Conservation (phyloP, 140 eudicot genomes). For the Eryngium alpinum region DNA sequence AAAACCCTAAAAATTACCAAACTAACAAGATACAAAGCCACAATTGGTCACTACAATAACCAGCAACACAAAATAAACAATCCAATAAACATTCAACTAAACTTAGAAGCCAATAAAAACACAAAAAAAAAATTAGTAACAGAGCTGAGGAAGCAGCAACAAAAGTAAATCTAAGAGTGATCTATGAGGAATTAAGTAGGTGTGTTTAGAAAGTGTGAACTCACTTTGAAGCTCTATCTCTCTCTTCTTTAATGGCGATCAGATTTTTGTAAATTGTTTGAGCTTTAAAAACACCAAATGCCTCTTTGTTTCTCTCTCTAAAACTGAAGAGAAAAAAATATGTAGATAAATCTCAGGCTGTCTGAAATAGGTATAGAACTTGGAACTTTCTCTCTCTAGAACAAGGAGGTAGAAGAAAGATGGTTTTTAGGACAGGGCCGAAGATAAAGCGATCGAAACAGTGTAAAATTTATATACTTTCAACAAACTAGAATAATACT, state of each 20-base stretch:
- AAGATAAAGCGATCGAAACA: slow-evolving; percentile 28
- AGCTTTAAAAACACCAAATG: slow-evolving; percentile 13
- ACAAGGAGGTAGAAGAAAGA: neutral
- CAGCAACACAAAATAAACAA: neutral
- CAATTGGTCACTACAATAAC: neutral
- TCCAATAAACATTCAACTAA: neutral
- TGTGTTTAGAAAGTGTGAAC: slow-evolving; percentile 8
- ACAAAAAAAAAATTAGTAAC: neutral
- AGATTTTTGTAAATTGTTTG: slow-evolving; percentile 6
- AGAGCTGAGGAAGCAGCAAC: neutral
- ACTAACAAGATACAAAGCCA: slow-evolving; percentile 7
- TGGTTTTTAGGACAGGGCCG: slow-evolving; percentile 23
- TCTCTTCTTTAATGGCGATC: slow-evolving; percentile 3
- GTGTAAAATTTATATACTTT: neutral
- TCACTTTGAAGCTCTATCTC: neutral
- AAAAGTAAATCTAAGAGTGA: neutral
- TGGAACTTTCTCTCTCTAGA: slow-evolving; percentile 24
- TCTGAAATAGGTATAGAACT: neutral
- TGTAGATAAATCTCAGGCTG: slow-evolving; percentile 8
- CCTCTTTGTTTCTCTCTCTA: slow-evolving; percentile 17
- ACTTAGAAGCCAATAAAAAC: neutral
- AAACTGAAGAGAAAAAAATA: neutral
- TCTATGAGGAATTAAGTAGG: neutral
- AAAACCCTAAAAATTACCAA: slow-evolving; percentile 27
- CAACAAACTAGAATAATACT: neutral